phyloP scores from a whole-genome alignment of 331 rosid species.

The Dryas integrifolia region DNA sequence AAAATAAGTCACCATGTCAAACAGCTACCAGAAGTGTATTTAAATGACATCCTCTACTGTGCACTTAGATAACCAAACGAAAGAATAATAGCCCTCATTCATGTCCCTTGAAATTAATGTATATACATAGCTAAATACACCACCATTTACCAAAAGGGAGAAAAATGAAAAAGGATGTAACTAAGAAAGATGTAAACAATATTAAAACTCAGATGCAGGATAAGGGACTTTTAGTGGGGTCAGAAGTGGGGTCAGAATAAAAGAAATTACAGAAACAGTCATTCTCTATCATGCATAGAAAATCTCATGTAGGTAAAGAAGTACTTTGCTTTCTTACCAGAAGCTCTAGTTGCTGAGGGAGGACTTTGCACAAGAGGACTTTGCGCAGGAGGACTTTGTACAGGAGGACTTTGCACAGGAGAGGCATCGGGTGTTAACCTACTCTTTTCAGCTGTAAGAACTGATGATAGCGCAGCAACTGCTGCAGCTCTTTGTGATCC shows the following conservation, averaged over 20 bases:
- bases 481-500: slow-evolving; percentile 99
- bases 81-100: background rate
- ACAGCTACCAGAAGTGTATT: background rate
- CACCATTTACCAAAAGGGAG: background rate
- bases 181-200: background rate
- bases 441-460: slow-evolving; percentile 92
- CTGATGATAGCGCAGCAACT: slow-evolving; percentile 92
- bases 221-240: background rate
- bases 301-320: slow-evolving; percentile 9
- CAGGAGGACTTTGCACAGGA: slow-evolving; percentile 59
- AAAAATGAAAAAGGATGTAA: background rate
- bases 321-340: slow-evolving; percentile 45
- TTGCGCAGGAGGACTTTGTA: slow-evolving; percentile 38
- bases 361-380: slow-evolving; percentile 63
- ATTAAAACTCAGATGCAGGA: background rate
- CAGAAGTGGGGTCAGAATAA: background rate
- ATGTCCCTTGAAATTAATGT: background rate
- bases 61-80: background rate
- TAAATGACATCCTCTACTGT: background rate
- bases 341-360: slow-evolving; percentile 44
- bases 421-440: slow-evolving; percentile 60
- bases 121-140: background rate
- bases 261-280: background rate
- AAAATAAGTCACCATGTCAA: background rate
- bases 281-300: background rate